These are phyloP conservation scores for California macrophylla DNA, from an alignment of 441 rosid species.

Conservation along the genomic window DNA sequence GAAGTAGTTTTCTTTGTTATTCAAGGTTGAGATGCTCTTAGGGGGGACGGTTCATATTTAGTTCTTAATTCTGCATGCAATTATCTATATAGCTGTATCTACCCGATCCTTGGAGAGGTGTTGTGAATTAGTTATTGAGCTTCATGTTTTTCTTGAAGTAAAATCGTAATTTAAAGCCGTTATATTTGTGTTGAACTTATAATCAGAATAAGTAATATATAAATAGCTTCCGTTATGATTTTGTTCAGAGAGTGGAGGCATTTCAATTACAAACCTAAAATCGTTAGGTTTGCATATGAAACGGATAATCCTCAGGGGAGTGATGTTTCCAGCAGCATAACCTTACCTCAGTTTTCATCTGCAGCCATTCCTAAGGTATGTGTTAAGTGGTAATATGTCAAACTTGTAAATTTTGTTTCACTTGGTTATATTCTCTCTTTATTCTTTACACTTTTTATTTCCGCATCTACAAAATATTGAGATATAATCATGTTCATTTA, in stretches of 20 bases:
- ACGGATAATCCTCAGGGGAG: slow-evolving; percentile 15
- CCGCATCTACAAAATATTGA: neutral
- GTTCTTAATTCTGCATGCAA: neutral
- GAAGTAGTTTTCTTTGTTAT: neutral
- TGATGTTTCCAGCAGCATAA: slow-evolving; percentile 21
- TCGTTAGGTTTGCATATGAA: slow-evolving; percentile 43
- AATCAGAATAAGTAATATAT: neutral
- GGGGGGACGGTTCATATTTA: neutral
- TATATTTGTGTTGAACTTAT: neutral
- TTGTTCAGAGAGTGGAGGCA: slow-evolving; percentile 58
- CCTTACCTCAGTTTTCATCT: slow-evolving; percentile 75
- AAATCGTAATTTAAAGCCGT: neutral
- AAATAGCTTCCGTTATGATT: neutral
- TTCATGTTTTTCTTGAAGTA: neutral
- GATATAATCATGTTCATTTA: neutral
- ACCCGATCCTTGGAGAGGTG: neutral
- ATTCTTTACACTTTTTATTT: neutral
- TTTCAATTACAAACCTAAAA: slow-evolving; percentile 42
- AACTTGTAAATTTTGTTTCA: neutral
- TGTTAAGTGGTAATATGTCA: neutral
- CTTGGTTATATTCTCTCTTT: neutral
- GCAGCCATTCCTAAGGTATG: slow-evolving; percentile 59
- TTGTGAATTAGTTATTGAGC: neutral
- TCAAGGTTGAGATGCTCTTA: neutral
- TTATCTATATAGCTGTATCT: neutral